phyloP scores from a whole-genome alignment of 495 filamentous ascomycete species.

The Xylaria acuta region DNA sequence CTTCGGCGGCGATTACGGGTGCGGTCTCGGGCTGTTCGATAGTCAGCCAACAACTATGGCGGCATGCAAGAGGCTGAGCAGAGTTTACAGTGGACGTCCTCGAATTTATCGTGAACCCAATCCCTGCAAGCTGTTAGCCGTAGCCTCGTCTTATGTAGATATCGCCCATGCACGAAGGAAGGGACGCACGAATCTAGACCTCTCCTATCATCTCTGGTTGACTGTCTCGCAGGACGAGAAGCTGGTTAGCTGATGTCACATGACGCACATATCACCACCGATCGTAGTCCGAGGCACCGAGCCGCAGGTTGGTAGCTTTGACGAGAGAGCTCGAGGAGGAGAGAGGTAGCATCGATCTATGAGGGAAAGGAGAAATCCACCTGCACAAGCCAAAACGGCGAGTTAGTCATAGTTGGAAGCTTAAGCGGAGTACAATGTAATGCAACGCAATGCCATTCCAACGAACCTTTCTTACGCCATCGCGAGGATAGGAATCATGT shows the following conservation, averaged over 20 bases:
- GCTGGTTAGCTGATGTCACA: slow-evolving; percentile 65
- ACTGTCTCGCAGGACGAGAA: slow-evolving; percentile 60
- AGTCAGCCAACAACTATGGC: slow-evolving; percentile 39
- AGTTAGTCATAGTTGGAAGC: slow-evolving; percentile 10
- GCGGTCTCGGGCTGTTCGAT: slow-evolving; percentile 47
- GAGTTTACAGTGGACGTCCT: slow-evolving; percentile 60
- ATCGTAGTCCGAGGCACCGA: slow-evolving; percentile 46
- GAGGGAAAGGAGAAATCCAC: slow-evolving; percentile 44
- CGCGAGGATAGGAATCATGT: slow-evolving; percentile 64
- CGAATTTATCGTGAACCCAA: slow-evolving; percentile 90
- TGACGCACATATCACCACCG: slow-evolving; percentile 52
- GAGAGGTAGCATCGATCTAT: slow-evolving; percentile 35
- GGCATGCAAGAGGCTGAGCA: slow-evolving; percentile 24
- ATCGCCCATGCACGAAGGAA: neutral
- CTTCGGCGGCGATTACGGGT: slow-evolving; percentile 46
- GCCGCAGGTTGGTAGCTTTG: slow-evolving; percentile 37
- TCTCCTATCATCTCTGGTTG: slow-evolving; percentile 59
- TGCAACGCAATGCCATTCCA: neutral
- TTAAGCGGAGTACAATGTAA: neutral
- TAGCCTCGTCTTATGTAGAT: slow-evolving; percentile 19
- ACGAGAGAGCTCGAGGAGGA: slow-evolving; percentile 33
- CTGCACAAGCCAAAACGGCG: slow-evolving; percentile 19
- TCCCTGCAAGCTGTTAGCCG: slow-evolving; percentile 59
- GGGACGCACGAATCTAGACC: slow-evolving; percentile 61
- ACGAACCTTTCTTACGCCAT: slow-evolving; percentile 79